Conservation (phyloP, 495 filamentous ascomycete genomes). For the Ascobolus immersus region DNA sequence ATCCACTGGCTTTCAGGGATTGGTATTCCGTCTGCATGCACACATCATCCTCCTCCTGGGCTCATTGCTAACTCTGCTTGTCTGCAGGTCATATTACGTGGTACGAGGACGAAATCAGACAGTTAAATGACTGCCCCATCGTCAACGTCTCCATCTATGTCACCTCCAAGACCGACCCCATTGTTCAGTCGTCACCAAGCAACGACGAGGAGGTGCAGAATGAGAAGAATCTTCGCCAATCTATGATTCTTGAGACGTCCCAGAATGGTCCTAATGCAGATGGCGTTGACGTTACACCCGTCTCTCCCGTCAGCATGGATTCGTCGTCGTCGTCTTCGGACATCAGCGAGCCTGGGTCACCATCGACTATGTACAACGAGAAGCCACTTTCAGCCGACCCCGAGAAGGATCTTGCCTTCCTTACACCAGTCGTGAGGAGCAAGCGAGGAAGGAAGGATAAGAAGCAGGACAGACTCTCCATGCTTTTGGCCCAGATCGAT, state of each 20-base stretch:
- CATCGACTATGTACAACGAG: background rate
- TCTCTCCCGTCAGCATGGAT: background rate
- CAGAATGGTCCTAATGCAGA: background rate
- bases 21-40: background rate
- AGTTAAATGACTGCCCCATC: conserved; percentile 21
- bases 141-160: conserved; percentile 25
- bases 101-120: conserved; percentile 26
- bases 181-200: conserved; percentile 20
- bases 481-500: conserved; percentile 9
- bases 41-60: too few species aligned
- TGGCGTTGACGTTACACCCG: background rate
- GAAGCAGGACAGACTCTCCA: conserved; percentile 2
- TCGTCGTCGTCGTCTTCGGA: background rate
- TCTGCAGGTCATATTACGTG: conserved; percentile 22
- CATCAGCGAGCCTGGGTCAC: background rate
- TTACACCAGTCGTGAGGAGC: background rate
- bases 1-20: background rate
- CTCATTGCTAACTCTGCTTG: conserved; percentile 4
- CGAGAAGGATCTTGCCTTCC: too few species aligned
- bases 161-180: conserved; percentile 15
- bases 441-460: background rate
- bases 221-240: conserved; percentile 18
- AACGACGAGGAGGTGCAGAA: conserved; percentile 18
- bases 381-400: too few species aligned
- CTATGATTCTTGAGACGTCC: conserved; percentile 7